A percentile compares a stretch with the other conserved stretches of the same genome.
phyloP scores from a whole-genome alignment of 2,329 filamentous ascomycete genomes.

The Botrytis medusae region DNA sequence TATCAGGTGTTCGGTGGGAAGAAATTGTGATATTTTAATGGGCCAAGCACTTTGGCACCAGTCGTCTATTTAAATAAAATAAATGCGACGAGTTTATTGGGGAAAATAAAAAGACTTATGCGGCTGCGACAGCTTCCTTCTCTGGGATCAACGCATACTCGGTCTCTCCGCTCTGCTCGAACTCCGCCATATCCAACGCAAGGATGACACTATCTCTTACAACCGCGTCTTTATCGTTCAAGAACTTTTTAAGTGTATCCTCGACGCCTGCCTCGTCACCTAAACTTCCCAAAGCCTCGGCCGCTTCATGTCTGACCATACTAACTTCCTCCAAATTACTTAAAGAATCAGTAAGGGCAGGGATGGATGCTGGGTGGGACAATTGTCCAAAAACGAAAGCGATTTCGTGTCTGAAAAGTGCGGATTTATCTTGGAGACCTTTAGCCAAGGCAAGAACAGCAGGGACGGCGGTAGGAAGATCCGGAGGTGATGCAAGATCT shows the following conservation, averaged over 20 bases:
- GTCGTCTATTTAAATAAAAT: conserved; percentile 25
- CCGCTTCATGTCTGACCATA: conserved; percentile 97
- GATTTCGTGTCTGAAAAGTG: conserved; percentile 95
- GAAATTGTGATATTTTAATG: conserved; percentile 30
- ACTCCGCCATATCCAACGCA: conserved; percentile 96
- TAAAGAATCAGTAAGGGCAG: conserved; percentile 76
- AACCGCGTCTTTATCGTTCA: conserved; percentile 88
- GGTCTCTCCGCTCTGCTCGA: conserved; percentile 81
- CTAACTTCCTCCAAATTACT: conserved; percentile 79
- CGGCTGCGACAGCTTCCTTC: conserved; percentile 35
- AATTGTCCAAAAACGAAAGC: conserved; percentile 98
- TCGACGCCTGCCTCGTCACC: conserved; percentile 94
- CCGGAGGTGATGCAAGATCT: conserved; percentile 89
- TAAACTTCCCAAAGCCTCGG: conserved; percentile 90
- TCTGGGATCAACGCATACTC: conserved; percentile 92
- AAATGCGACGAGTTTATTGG: neutral
- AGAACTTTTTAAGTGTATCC: conserved; percentile 75
- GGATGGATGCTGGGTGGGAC: conserved; percentile 94
- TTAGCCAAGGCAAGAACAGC: conserved; percentile 82
- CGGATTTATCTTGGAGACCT: conserved; percentile 81
- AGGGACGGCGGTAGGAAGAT: conserved; percentile 84
- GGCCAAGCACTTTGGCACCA: conserved; percentile 40
- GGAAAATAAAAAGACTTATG: conserved; percentile 19
- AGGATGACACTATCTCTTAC: conserved; percentile 94
- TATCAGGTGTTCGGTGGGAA: conserved; percentile 12